phyloP scores from a whole-genome alignment of 1,139 yeast genomes.

The Yamadazyma friedrichii region DNA sequence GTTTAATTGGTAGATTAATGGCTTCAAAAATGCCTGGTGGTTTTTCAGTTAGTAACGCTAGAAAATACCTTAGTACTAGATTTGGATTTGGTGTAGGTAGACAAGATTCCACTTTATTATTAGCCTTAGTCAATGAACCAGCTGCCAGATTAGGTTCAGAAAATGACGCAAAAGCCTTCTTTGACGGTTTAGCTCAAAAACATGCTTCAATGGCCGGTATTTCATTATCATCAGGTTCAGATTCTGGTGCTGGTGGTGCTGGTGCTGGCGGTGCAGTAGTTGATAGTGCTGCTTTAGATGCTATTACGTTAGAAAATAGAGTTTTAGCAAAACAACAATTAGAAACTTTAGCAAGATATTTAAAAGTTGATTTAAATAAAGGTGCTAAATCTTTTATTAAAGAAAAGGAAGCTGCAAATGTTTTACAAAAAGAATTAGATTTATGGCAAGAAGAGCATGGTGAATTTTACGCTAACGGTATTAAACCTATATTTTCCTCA shows the following conservation, averaged over 20 bases:
- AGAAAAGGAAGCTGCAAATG: constrained; percentile 83
- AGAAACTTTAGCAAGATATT: constrained; percentile 91
- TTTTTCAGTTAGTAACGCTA: constrained; percentile 84
- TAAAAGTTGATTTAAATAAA: constrained; percentile 85
- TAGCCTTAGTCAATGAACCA: constrained; percentile 88
- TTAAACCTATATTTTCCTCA: constrained; percentile 84
- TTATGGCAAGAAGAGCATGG: constrained; percentile 95
- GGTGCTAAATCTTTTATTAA: constrained; percentile 85
- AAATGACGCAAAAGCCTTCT: constrained; percentile 83
- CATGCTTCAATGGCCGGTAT: constrained; percentile 85
- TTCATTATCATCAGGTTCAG: constrained; percentile 65
- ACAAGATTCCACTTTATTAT: constrained; percentile 84
- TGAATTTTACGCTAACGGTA: constrained; percentile 89
- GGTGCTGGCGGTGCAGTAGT: constrained; percentile 81
- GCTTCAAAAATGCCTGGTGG: constrained; percentile 99
- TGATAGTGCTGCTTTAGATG: constrained; percentile 96
- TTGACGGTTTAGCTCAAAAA: constrained; percentile 78
- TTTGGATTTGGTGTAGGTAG: constrained; percentile 93
- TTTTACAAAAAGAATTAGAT: constrained; percentile 87
- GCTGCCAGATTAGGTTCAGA: constrained; percentile 83
- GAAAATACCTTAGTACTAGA: constrained; percentile 85
- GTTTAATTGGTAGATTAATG: constrained; percentile 85
- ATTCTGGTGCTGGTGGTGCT: constrained; percentile 49
- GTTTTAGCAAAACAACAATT: constrained; percentile 91
- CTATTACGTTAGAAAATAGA: constrained; percentile 85